Evolutionary conservation across 257 asterid genomes (phyloP).

Genomic region (Ilex aquifolium): DNA sequence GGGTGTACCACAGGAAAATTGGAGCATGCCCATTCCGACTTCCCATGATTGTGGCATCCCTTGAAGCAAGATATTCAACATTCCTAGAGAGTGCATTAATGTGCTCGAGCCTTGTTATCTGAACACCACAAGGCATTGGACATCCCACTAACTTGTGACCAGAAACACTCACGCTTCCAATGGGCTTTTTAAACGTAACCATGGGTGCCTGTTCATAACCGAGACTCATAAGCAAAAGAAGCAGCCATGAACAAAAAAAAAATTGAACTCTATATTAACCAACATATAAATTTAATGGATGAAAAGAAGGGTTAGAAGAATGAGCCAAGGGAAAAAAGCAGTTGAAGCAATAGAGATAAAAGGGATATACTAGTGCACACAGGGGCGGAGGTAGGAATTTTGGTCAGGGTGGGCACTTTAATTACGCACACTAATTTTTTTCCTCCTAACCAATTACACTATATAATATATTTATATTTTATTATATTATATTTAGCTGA

Average conservation of each 20-base stretch:
- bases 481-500: too few relatives aligned
- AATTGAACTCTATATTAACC: neutral
- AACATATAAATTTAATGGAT: too few relatives aligned
- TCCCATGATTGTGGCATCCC: slow-evolving; percentile 26
- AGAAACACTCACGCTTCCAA: slow-evolving; percentile 27
- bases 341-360: too few relatives aligned
- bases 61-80: slow-evolving; percentile 17
- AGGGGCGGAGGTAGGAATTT: too few relatives aligned
- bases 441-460: too few relatives aligned
- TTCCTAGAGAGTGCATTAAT: slow-evolving; percentile 13
- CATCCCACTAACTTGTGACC: slow-evolving; percentile 30
- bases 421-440: too few relatives aligned
- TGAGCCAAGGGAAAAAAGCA: too few relatives aligned
- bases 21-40: slow-evolving; percentile 5
- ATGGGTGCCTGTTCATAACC: slow-evolving; percentile 10
- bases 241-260: neutral
- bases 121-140: slow-evolving; percentile 34
- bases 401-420: too few relatives aligned
- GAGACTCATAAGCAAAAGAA: neutral
- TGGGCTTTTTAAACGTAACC: slow-evolving; percentile 23
- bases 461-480: too few relatives aligned
- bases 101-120: slow-evolving; percentile 19
- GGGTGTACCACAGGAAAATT: slow-evolving; percentile 20
- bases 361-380: too few relatives aligned
- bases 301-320: too few relatives aligned